Base-by-base conservation (phyloP, 768 basidiomycete species). In the Mrakia gelida region DNA sequence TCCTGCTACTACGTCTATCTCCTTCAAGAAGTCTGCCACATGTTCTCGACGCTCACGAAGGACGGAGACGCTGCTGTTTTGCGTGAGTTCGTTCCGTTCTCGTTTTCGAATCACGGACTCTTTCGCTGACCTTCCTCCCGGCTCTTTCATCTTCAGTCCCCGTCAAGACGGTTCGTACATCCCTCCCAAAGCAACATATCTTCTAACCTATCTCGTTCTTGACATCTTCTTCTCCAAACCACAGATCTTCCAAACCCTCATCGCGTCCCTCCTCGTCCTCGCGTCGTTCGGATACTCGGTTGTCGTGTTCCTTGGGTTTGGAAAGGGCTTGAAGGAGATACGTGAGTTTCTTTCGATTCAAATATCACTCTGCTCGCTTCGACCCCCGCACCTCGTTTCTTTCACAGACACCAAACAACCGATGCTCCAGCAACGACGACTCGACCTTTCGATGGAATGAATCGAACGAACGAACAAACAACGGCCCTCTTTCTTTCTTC, bases 1-100 rank as follows among this genome's bases (percentile, higher is more conserved):
- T 71, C 70, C n/a, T 49, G 70, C 43, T 71, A 71, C 70, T 71
- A 71, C 30, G 43, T 71, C 10, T 71, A 71, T 16, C 70, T 71
- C 10, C 43, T 71, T 6, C 70, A 71, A n/a, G 43, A 71, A 18
- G 49, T 71, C 26, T 71, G 70, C 49, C 70, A 71, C 15, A 71
- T 71, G 70, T 71, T 49, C 18, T 49, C 70, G 16, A 71, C 70
- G 23, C 26, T 71, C 21, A 71, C 70, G n/a, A 52, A 30, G n/a
- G 70, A 71, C 49, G 70, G 70, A 16, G 70, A 71, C 45, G 70
- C 49, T 21, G 70, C 70, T 21, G 70, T 71, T 71, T 52, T 71
- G 16, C 23, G 65, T 68, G 65, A 34, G 65, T 68, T 16, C 32
- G 8, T 7, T 10, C 13, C 10, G 5, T 18, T 11, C n/a, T n/a